phyloP scores from a whole-genome alignment of 805 yeast species.

The Metschnikowia dekortorum region DNA sequence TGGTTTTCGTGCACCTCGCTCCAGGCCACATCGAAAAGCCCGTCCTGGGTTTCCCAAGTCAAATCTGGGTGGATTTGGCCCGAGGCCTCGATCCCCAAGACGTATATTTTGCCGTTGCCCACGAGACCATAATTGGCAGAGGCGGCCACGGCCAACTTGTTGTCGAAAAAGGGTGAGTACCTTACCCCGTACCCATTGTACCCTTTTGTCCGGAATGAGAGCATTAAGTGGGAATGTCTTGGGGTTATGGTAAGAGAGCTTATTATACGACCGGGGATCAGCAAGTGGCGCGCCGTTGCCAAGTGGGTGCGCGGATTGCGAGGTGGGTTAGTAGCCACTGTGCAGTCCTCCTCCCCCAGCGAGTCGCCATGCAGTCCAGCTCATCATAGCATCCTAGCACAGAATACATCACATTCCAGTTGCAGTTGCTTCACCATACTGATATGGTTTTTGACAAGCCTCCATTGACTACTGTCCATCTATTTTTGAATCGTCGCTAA shows the following conservation, averaged over 20 bases:
- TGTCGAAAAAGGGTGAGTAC: slow-evolving; percentile 90
- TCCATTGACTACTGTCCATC: too few relatives aligned
- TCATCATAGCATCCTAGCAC: too few relatives aligned
- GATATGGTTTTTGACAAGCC: too few relatives aligned
- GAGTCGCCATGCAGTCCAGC: too few relatives aligned
- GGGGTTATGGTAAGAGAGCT: neutral
- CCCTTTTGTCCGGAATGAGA: slow-evolving; percentile 68
- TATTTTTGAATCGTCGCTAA: too few relatives aligned
- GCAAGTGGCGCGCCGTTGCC: slow-evolving; percentile 1
- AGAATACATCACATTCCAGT: too few relatives aligned
- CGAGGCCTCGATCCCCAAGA: slow-evolving; percentile 61
- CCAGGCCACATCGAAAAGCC: slow-evolving; percentile 85
- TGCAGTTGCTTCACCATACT: too few relatives aligned
- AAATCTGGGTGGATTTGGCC: slow-evolving; percentile 58
- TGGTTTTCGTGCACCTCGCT: slow-evolving; percentile 89
- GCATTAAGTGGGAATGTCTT: slow-evolving; percentile 41
- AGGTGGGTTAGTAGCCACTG: too few relatives aligned
- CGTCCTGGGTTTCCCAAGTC: slow-evolving; percentile 88
- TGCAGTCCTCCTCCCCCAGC: too few relatives aligned
- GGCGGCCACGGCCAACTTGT: slow-evolving; percentile 82
- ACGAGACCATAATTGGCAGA: slow-evolving; percentile 92
- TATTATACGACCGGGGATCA: neutral
- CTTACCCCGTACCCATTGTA: slow-evolving; percentile 83
- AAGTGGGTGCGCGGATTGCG: neutral
- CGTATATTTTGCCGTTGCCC: slow-evolving; percentile 82